These are phyloP conservation scores for Fomitopsis schrenkii DNA, from an alignment of 1,284 basidiomycete genomes.

Conservation along the genomic window DNA sequence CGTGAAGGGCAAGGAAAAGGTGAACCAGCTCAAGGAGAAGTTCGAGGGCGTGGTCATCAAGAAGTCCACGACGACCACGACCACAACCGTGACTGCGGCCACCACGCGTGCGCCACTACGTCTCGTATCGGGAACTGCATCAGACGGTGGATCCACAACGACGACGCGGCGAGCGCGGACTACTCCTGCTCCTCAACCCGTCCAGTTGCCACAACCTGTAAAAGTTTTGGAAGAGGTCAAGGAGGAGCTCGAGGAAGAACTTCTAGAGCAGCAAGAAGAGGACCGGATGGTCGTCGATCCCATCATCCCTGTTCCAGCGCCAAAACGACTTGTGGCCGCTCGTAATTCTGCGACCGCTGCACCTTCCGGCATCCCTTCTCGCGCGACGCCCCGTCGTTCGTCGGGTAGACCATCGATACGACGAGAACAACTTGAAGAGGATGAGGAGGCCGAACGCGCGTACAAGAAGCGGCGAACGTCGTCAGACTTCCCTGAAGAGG, in stretches of 20 bases:
- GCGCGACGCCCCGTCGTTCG: constrained; percentile 12
- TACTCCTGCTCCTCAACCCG: constrained; percentile 11
- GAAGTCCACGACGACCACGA: constrained; percentile 34
- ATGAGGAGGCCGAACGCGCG: constrained; percentile 46
- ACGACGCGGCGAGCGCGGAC: constrained; percentile 25
- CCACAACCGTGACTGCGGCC: constrained; percentile 20
- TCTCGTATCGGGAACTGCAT: constrained; percentile 17
- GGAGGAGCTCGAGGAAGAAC: constrained; percentile 18
- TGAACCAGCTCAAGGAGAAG: constrained; percentile 39
- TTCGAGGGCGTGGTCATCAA: constrained; percentile 55
- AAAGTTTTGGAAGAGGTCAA: constrained; percentile 30
- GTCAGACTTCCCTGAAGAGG: constrained; percentile 60
- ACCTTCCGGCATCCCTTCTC: constrained; percentile 7
- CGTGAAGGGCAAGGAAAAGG: constrained; percentile 38
- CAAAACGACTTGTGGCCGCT: constrained; percentile 25
- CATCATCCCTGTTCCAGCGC: constrained; percentile 21
- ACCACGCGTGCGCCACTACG: constrained; percentile 16
- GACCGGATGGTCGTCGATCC: constrained; percentile 60
- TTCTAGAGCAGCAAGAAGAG: constrained; percentile 32
- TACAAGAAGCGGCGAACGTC: constrained; percentile 74
- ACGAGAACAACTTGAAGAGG: constrained; percentile 18
- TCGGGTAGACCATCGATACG: constrained; percentile 5
- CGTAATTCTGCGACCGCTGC: constrained; percentile 18
- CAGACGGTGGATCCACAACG: constrained; percentile 29
- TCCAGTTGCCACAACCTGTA: constrained; percentile 5